A percentile compares a stretch with the other conserved stretches of the same genome.
Evolutionary conservation across 1,284 basidiomycete genomes (phyloP).

Genomic region (Ganoderma leucocontextum): DNA sequence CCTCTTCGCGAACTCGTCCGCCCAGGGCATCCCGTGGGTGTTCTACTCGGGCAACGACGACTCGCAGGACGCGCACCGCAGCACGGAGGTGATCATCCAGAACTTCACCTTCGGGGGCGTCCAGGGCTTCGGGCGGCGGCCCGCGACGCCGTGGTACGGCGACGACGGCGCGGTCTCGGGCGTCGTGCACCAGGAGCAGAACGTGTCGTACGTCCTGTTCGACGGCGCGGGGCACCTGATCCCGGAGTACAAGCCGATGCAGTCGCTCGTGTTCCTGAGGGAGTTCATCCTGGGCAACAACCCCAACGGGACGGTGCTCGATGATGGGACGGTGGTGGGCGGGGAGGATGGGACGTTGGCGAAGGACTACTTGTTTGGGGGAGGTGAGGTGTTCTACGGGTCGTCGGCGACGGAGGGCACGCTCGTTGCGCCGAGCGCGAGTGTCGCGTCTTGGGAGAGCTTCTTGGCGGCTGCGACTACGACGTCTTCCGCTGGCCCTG

Average conservation of each 20-base stretch:
- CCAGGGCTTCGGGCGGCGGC: conserved; percentile 69
- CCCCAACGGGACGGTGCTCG: conserved; percentile 37
- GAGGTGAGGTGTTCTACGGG: conserved; percentile 29
- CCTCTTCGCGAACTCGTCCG: conserved; percentile 38
- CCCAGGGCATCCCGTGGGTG: conserved; percentile 36
- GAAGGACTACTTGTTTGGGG: conserved; percentile 53
- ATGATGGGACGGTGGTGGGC: conserved; percentile 46
- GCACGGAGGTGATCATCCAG: conserved; percentile 60
- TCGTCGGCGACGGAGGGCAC: conserved; percentile 31
- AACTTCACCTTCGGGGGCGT: conserved; percentile 61
- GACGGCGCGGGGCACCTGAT: conserved; percentile 42
- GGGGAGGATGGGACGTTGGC: conserved; percentile 56
- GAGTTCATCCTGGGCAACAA: conserved; percentile 42
- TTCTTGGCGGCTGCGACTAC: conserved; percentile 30
- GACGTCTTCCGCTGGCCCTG: background rate
- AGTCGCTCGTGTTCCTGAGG: conserved; percentile 40
- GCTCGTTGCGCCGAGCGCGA: conserved; percentile 41
- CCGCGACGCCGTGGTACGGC: conserved; percentile 60
- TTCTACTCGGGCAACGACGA: conserved; percentile 44
- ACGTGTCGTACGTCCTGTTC: conserved; percentile 42
- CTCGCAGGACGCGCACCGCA: conserved; percentile 36
- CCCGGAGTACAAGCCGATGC: conserved; percentile 37
- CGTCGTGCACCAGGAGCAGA: conserved; percentile 44
- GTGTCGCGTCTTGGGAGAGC: conserved; percentile 60
- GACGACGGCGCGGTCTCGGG: conserved; percentile 40